Evolutionary conservation across 441 rosid species (phyloP).

Genomic region (Euphorbia schlechtendalii): DNA sequence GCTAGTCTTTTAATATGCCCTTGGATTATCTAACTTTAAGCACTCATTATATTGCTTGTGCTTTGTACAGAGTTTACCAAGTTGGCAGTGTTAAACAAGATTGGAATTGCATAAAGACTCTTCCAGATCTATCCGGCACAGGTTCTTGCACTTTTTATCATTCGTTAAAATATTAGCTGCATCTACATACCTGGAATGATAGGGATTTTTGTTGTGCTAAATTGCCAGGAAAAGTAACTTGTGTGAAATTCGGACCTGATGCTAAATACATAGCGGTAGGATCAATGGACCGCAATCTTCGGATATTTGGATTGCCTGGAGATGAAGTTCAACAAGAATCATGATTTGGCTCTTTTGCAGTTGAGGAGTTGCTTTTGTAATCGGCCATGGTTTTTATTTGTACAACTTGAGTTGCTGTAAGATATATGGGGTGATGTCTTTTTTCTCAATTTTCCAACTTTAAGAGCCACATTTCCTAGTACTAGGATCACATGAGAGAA

Average conservation of each 20-base stretch:
- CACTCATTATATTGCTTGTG: constrained; percentile 5
- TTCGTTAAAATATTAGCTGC: background rate
- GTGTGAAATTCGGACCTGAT: constrained; percentile 86
- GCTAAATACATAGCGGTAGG: constrained; percentile 86
- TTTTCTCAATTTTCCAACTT: background rate
- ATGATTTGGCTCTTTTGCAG: constrained; percentile 21
- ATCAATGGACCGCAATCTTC: constrained; percentile 94
- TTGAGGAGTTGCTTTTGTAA: constrained; percentile 5
- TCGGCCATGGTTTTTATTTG: background rate
- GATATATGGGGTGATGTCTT: too few species aligned
- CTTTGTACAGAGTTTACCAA: constrained; percentile 64
- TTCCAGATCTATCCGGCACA: constrained; percentile 95
- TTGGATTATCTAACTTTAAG: too few species aligned
- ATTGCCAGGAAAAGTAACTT: constrained; percentile 72
- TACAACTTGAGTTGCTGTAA: too few species aligned
- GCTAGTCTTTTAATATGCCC: too few species aligned
- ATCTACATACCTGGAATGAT: background rate
- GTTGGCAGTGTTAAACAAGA: constrained; percentile 92
- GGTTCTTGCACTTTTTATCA: constrained; percentile 35
- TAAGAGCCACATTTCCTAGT: background rate
- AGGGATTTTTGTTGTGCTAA: background rate
- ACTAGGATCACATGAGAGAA: background rate
- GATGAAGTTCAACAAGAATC: constrained; percentile 48
- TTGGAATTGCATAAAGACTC: constrained; percentile 80
- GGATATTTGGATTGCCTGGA: constrained; percentile 73